phyloP scores from a whole-genome alignment of 306 rosid genomes.

The Quercus wislizeni region DNA sequence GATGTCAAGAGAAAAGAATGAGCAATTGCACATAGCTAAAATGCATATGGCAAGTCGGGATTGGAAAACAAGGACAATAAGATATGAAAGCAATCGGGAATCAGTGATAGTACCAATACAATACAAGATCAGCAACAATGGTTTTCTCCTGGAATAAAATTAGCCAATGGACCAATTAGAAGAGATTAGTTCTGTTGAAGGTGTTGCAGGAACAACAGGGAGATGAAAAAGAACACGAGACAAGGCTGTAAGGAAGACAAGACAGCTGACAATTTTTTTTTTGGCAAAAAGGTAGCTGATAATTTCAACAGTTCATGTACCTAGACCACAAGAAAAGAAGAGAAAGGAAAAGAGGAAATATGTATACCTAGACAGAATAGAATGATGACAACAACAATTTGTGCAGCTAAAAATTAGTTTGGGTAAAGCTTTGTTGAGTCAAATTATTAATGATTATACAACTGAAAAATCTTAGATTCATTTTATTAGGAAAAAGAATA shows the following conservation, averaged over 20 bases:
- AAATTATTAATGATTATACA: background rate
- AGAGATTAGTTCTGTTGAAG: no score
- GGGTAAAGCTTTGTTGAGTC: no score
- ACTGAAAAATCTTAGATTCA: background rate
- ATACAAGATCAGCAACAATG: background rate
- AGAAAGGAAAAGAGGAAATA: background rate
- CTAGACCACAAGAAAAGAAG: background rate
- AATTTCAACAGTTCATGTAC: background rate
- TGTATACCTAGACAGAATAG: background rate
- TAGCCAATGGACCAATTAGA: background rate
- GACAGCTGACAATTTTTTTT: no score
- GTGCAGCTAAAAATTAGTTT: background rate
- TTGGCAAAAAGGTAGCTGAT: background rate
- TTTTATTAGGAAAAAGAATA: background rate
- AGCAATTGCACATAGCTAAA: background rate
- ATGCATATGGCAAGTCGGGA: constrained; percentile 5
- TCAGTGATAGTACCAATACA: background rate
- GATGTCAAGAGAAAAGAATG: background rate
- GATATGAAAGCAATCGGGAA: constrained; percentile 8
- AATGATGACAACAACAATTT: background rate
- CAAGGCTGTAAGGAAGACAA: background rate
- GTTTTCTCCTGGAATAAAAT: background rate
- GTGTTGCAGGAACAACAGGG: background rate
- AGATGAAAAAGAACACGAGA: background rate
- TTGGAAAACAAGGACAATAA: background rate